A percentile compares a stretch with the other conserved stretches of the same genome.
Conservation (phyloP, 169 alveolate species). For the Plasmodium reichenowi region DNA sequence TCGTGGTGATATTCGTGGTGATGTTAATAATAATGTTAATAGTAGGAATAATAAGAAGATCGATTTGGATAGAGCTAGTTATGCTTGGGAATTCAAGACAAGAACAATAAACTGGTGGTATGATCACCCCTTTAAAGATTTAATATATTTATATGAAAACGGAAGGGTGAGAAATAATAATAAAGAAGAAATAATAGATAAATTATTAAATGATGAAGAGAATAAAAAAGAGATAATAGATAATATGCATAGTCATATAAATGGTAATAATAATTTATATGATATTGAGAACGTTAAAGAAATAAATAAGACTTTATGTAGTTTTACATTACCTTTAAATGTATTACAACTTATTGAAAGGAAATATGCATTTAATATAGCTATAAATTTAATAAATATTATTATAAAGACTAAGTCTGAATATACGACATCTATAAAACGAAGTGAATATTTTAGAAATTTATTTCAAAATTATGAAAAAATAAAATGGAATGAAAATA, state of each 20-base stretch:
- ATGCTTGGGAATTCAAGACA: constrained; percentile 68
- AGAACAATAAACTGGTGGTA: constrained; percentile 65
- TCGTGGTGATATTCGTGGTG: too few relatives aligned
- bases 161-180: background rate
- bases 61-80: constrained; percentile 1
- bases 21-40: background rate
- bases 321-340: constrained; percentile 9
- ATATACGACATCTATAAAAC: constrained; percentile 20
- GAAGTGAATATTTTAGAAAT: constrained; percentile 37
- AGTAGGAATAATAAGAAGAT: background rate
- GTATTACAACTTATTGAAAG: constrained; percentile 53
- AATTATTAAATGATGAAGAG: constrained; percentile 16
- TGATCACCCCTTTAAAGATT: constrained; percentile 59
- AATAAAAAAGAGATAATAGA: too few relatives aligned
- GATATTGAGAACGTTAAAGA: constrained; percentile 36
- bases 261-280: constrained; percentile 11
- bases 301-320: constrained; percentile 36
- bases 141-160: constrained; percentile 29
- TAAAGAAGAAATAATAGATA: constrained; percentile 20
- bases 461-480: constrained; percentile 34
- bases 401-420: constrained; percentile 59
- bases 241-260: background rate
- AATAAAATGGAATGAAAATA: constrained; percentile 34
- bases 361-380: constrained; percentile 54
- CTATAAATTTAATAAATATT: constrained; percentile 32